Conservation (phyloP, 331 rosid genomes). For the Rosa hybrid region DNA sequence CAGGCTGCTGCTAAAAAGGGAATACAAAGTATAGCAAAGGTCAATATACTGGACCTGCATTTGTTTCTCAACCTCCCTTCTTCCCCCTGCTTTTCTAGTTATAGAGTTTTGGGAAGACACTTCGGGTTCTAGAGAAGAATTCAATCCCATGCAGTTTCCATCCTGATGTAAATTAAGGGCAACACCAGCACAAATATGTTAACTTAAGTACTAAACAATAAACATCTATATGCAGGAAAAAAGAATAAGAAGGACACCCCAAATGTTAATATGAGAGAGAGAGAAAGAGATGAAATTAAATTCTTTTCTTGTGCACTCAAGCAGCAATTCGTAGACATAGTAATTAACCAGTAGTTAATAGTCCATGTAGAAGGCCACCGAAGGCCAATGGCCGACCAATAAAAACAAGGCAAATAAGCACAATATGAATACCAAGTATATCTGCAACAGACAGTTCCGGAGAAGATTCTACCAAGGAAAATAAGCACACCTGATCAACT, state of each 20-base stretch:
- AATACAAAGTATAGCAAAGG: slow-evolving; percentile 16
- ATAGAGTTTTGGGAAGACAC: slow-evolving; percentile 59
- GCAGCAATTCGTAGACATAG: background rate
- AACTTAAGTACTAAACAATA: background rate
- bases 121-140: slow-evolving; percentile 55
- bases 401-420: background rate
- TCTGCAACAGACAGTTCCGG: background rate
- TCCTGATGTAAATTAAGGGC: slow-evolving; percentile 47
- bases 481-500: slow-evolving; percentile 75
- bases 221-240: background rate
- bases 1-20: slow-evolving; percentile 14
- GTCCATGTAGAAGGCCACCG: background rate
- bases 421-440: background rate
- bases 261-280: background rate
- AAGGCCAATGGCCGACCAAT: background rate
- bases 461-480: slow-evolving; percentile 4
- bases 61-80: slow-evolving; percentile 73
- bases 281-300: background rate
- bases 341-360: background rate
- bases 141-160: slow-evolving; percentile 65
- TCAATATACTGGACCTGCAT: slow-evolving; percentile 63
- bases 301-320: background rate
- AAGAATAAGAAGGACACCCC: background rate
- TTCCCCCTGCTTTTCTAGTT: slow-evolving; percentile 94
- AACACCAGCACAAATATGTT: slow-evolving; percentile 19